Percentiles rank a stretch among this genome's conserved stretches.
Evolutionary conservation across 306 rosid genomes (phyloP).

Genomic region (Prunus salicina): DNA sequence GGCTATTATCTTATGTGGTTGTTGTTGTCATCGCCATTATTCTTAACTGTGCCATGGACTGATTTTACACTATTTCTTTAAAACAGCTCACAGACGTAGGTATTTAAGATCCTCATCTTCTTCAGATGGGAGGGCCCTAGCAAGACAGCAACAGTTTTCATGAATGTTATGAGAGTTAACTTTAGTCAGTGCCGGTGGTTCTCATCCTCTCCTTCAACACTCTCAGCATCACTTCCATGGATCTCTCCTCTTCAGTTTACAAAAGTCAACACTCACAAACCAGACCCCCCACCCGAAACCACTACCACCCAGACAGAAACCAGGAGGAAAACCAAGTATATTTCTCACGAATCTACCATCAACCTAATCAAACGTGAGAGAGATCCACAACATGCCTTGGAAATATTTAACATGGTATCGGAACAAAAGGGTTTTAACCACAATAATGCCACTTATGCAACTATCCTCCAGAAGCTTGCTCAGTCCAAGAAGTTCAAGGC

Average conservation of each 20-base stretch:
- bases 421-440: conserved; percentile 82
- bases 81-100: background rate
- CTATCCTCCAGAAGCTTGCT: conserved; percentile 75
- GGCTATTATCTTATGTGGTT: background rate
- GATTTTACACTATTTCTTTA: background rate
- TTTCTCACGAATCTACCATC: conserved; percentile 63
- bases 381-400: conserved; percentile 78
- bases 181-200: conserved; percentile 23
- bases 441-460: conserved; percentile 64
- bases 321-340: conserved; percentile 42
- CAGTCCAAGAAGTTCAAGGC: conserved; percentile 63
- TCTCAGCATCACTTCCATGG: conserved; percentile 51
- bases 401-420: conserved; percentile 61
- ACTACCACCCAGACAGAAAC: conserved; percentile 6
- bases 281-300: conserved; percentile 46
- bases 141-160: conserved; percentile 22
- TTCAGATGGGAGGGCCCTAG: conserved; percentile 13
- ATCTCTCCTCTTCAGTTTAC: conserved; percentile 60
- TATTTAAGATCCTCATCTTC: background rate
- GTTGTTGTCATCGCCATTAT: background rate
- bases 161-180: conserved; percentile 33
- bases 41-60: no score
- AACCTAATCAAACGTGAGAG: conserved; percentile 66
- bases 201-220: conserved; percentile 20
- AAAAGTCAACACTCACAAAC: conserved; percentile 37